Percentiles rank a stretch among this genome's conserved stretches.
Evolutionary conservation across 306 rosid species (phyloP).

Genomic region (Lablab purpureus): DNA sequence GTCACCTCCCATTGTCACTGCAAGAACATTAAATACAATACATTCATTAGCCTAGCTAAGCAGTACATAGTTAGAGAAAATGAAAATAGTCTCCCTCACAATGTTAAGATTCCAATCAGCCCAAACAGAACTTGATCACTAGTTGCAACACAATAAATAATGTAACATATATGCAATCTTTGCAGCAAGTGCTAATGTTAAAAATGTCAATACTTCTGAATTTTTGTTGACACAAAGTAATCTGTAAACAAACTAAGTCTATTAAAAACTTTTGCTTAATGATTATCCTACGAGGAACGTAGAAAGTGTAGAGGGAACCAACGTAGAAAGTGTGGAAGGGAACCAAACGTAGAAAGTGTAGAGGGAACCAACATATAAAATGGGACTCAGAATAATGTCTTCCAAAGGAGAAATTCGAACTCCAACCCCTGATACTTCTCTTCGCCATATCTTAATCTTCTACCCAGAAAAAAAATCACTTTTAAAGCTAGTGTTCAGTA

Average conservation of each 20-base stretch:
- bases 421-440: background rate
- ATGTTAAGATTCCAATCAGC: background rate
- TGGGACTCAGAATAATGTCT: background rate
- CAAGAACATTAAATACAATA: constrained; percentile 23
- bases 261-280: background rate
- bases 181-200: constrained; percentile 22
- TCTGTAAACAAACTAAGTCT: background rate
- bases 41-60: constrained; percentile 19
- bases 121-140: constrained; percentile 22
- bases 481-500: too few species aligned
- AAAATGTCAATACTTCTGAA: background rate
- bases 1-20: constrained; percentile 70
- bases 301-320: background rate
- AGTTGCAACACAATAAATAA: constrained; percentile 29
- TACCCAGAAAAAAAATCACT: too few species aligned
- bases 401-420: background rate
- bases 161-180: background rate
- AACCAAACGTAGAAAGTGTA: too few species aligned
- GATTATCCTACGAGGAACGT: too few species aligned
- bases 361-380: background rate
- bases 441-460: background rate
- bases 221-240: background rate
- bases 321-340: background rate
- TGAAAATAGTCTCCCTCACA: background rate
- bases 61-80: background rate